Base-by-base conservation (phyloP, 306 rosid genomes). In the Alnus rubra region DNA sequence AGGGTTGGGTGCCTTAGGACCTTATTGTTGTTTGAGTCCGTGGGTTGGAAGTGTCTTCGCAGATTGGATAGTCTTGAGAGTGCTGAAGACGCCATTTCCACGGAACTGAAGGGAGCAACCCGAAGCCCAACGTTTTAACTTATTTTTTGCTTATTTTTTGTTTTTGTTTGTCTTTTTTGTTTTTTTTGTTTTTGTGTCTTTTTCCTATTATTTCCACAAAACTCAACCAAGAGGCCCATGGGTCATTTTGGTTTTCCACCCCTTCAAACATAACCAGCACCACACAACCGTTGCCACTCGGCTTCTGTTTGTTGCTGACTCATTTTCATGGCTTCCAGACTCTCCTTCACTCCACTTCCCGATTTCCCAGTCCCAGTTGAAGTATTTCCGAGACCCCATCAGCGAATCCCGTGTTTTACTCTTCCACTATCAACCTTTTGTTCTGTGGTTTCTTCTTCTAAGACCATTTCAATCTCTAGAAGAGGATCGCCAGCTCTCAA, bases 1-100 rank as follows among this genome's bases (percentile, higher is more conserved):
- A n/a, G 58, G 52, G 33, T 33, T 65, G 15, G 50, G 68, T 54
- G 60, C 10, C 74, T 58, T 7, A 15, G 52, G 44, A 77, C 82
- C 80, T 69, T 74, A 42, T 77, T 79, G 82, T 48, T 80, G n/a
- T 55, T 65, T 28, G 86, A 53, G 71, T 64, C 52, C 50, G 51
- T 35, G 60, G 84, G 74, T 69, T 80, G 70, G 18, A 94, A 77
- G 82, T 94, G 97, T 77, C 86, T 77, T 11, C 78, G 81, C 74
- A 90, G 87, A 88, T 82, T 92, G 69, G 79, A 74, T 16, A 94
- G 39, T 67, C 97, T 83, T 2, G 88, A 87, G 75, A 78, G 71
- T 9, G 93, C 90, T 16, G 89, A 81, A 71, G 88, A 92, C 71
- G 70, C 69, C 90, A 87, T 87, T 67, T 39, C 50, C n/a, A 33